phyloP scores from a whole-genome alignment of 805 yeast species.

The Brettanomyces anomalus region DNA sequence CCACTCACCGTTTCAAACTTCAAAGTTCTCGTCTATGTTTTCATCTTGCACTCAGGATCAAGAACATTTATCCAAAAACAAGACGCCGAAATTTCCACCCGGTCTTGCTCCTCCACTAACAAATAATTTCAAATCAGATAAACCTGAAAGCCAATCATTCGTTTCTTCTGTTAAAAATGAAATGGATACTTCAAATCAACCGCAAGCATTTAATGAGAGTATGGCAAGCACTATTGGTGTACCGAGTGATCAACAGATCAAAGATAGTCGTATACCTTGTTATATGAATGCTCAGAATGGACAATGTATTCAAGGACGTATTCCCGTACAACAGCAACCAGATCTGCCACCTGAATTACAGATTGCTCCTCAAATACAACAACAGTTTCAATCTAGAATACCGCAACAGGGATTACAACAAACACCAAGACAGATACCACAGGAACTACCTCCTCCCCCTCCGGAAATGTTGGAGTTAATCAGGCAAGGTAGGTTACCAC shows the following conservation, averaged over 20 bases:
- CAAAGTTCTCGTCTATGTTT: not conserved
- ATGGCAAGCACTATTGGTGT: too few species aligned
- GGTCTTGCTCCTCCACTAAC: not conserved
- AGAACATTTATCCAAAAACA: not conserved
- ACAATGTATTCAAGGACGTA: too few species aligned
- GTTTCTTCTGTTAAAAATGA: too few species aligned
- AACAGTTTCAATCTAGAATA: conserved; percentile 8
- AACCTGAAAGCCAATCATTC: too few species aligned
- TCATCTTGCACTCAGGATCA: not conserved
- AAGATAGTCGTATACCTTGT: too few species aligned
- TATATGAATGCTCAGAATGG: too few species aligned
- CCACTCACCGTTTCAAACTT: not conserved
- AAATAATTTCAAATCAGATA: too few species aligned
- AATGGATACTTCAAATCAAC: too few species aligned
- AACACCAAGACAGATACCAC: conserved; percentile 3
- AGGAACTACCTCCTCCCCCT: conserved; percentile 20
- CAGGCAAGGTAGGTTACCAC: conserved; percentile 21
- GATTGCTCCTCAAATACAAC: not conserved
- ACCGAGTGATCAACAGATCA: too few species aligned
- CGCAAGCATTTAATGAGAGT: too few species aligned
- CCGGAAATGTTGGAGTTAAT: conserved; percentile 20
- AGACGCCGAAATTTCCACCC: not conserved
- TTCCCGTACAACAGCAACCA: not conserved
- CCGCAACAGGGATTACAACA: not conserved
- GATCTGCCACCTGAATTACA: not conserved